Evolutionary conservation across 192 early-diverging fungal genomes (phyloP), one percentile per base, ranked within the genome.

Genomic region (Chytriomyces sp.): DNA sequence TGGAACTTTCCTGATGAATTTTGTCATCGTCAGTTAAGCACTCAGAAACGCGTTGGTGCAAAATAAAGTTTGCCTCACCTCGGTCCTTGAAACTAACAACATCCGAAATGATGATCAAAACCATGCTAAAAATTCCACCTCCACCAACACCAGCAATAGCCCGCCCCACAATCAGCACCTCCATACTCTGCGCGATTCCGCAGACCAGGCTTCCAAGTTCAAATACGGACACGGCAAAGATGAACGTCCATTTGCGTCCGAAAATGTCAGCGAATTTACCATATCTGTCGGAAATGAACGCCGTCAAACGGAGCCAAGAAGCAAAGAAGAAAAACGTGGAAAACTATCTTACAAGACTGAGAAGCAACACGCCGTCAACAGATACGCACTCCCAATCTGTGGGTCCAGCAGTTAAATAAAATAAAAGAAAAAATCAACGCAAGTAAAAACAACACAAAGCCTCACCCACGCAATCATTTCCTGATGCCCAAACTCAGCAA

Each of bases 251-350:
- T 78, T 94, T 91, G 28, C 94, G 88, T 28, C 94, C 95, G 83
- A 96, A 91, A 72, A 96, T 96, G 72, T 97, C 96, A 44, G 91
- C 88, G 71, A 96, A 87, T 74, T 92, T 93, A 53, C 89, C 93
- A 76, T 93, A 92, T 20, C 53, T 57, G 53, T 57, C 53, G 20
- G 8, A 57, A 57, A 57, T 13, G 20, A 20, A 53, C 0, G 5
- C 13, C 53, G 53, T 57, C 53, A 20, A 57, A n/a, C 5, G 53
- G 20, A n/a, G 53, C 53, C 53, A 57, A 57, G 53, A 57, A 57
- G 20, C 53, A 5, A 20, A 57, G 13, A 57, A 26, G 26, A 1
- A 65, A 26, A 65, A 16, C 28, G n/a, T 24, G 1, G 13, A 65
- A 75, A 73, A 89, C 88, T 24, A 13, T 16, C 67, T 71, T 90